Evolutionary conservation across 1,284 basidiomycete species (phyloP), one percentile per base, ranked within the genome.

Genomic region (Microbotryum saponariae): DNA sequence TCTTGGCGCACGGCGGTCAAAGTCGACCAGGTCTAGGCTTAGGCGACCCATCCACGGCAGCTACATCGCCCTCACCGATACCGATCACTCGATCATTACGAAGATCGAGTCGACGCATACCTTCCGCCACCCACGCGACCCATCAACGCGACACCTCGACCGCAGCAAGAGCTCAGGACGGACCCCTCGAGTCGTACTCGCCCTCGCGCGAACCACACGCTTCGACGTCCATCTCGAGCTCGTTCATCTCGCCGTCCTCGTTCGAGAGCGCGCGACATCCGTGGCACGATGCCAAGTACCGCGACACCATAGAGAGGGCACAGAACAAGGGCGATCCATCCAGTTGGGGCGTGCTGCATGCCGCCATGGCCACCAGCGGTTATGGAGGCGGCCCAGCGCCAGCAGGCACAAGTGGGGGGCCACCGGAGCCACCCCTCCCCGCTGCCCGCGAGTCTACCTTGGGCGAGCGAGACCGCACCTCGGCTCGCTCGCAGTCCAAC

Each of bases 261-360:
- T 42, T 50, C 48, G 27, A 50, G 23, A 50, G 27, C 23, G 1
- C 29, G 14, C 48, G 21, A 2, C 29, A 23, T 23, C 23, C 29
- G 1, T 50, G 55, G 51, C 46, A 58, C 23, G 47, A 51, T 1
- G 59, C 44, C 0, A 51, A 23, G 9, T 66, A 33, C 44, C 51
- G 58, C 20, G 58, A 57, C n/a, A 18, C 37, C 23, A n/a, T 33
- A 1, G 62, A 66, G 50, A 56, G 48, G 1, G 60, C 51, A 1
- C 62, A 56, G 33, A 29, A 49, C 2, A n/a, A 60, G 31, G 65
- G 59, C 6, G 50, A 64, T 20, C 37, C 54, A 0, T 37, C 42
- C 16, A 51, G 51, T 33, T 66, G 65, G 65, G 53, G 54, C 6
- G 54, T 58, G 0, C 20, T 66, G 21, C 14, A 29, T 2, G 51